Evolutionary conservation across 2,329 filamentous ascomycete genomes (phyloP).

Genomic region (Diplodia seriata): DNA sequence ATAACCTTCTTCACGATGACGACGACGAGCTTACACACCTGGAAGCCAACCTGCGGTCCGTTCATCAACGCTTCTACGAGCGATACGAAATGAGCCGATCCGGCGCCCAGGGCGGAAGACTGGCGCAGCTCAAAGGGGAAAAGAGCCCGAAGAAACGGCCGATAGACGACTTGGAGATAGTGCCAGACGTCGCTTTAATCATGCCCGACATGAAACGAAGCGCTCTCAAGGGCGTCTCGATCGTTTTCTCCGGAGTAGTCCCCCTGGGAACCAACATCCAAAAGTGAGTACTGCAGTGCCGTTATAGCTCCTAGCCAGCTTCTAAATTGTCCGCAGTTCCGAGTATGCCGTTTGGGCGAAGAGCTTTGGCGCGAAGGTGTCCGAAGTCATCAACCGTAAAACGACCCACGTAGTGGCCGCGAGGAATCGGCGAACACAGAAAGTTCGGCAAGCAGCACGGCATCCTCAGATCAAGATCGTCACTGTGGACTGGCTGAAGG

Average conservation of each 20-base stretch:
- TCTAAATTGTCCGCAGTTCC: conserved; percentile 54
- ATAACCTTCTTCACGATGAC: conserved; percentile 85
- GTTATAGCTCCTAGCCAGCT: not conserved
- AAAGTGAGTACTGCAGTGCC: conserved; percentile 48
- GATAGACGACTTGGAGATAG: conserved; percentile 60
- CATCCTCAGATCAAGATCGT: conserved; percentile 88
- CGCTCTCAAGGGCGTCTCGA: conserved; percentile 75
- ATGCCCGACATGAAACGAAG: conserved; percentile 80
- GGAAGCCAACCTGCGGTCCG: conserved; percentile 73
- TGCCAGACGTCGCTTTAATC: conserved; percentile 87
- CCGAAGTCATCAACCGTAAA: conserved; percentile 60
- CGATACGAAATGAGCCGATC: conserved; percentile 71
- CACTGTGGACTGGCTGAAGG: conserved; percentile 85
- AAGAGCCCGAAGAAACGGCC: conserved; percentile 57
- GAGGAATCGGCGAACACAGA: conserved; percentile 78
- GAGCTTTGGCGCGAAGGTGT: conserved; percentile 79
- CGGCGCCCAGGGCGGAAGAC: conserved; percentile 53
- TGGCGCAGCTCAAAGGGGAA: conserved; percentile 59
- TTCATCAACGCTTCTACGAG: conserved; percentile 83
- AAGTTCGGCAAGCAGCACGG: conserved; percentile 84
- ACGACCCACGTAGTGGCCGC: conserved; percentile 77
- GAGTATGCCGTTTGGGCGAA: conserved; percentile 88
- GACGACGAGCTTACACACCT: conserved; percentile 82
- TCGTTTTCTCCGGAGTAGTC: conserved; percentile 91
- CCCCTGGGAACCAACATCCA: conserved; percentile 81